A percentile compares a stretch with the other conserved stretches of the same genome.
phyloP scores from a whole-genome alignment of 176 grass and related monocot genomes.

The Oropetium thomaeum region DNA sequence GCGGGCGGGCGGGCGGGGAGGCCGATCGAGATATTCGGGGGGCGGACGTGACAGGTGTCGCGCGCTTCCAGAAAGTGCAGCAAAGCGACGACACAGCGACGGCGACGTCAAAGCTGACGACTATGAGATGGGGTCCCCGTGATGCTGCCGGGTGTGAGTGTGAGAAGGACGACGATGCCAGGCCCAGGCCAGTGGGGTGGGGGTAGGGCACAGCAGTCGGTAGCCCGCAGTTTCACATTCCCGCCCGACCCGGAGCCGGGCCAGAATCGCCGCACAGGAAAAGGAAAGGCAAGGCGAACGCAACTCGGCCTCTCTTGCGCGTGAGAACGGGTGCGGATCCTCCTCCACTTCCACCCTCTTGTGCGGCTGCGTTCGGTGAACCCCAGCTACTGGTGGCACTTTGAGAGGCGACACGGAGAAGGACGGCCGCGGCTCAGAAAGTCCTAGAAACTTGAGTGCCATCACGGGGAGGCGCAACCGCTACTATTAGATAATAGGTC shows the following conservation, averaged over 20 bases:
- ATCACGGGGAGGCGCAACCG: neutral
- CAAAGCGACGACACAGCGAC: neutral
- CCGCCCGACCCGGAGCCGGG: neutral
- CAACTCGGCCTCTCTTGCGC: neutral
- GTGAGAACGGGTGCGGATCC: neutral
- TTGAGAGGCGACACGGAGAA: neutral
- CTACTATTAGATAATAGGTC: too few relatives aligned
- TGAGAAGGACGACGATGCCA: neutral
- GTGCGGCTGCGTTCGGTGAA: neutral
- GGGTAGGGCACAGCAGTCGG: too few relatives aligned
- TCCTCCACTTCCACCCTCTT: too few relatives aligned
- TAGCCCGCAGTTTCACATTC: neutral
- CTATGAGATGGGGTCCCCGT: too few relatives aligned
- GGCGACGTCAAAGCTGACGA: constrained; percentile 15
- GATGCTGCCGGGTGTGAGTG: neutral
- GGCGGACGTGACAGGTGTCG: neutral
- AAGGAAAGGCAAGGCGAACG: too few relatives aligned
- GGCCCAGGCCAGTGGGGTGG: too few relatives aligned
- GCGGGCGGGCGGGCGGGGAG: too few relatives aligned
- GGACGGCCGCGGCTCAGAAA: neutral
- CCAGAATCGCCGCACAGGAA: neutral
- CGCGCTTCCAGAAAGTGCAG: neutral
- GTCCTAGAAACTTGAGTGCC: neutral
- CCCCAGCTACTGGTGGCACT: neutral
- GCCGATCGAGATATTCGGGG: too few relatives aligned